A percentile compares a stretch with the other conserved stretches of the same genome.
phyloP scores from a whole-genome alignment of 169 alveolate species.

The Pseudocohnilembus persalinus region DNA sequence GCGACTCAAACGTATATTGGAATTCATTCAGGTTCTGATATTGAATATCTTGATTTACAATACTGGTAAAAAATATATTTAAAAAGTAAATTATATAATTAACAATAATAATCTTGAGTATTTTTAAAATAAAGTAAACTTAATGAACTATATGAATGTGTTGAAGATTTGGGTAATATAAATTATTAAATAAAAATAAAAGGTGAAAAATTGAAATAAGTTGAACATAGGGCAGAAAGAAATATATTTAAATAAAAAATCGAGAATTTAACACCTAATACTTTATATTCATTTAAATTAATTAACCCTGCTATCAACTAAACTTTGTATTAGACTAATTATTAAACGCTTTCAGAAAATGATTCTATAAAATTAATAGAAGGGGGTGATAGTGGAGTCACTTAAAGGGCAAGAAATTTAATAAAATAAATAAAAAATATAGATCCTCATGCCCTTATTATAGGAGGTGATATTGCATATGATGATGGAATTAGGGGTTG shows the following conservation, averaged over 20 bases:
- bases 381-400: neutral
- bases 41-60: neutral
- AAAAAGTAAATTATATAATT: no score
- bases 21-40: neutral
- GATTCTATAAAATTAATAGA: neutral
- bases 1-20: neutral
- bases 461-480: conserved; percentile 55
- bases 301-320: neutral
- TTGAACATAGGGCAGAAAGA: neutral
- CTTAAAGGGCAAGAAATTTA: neutral
- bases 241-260: no score
- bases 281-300: neutral
- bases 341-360: neutral
- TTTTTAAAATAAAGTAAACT: neutral
- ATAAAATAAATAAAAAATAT: conserved; percentile 4
- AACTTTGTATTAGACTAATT: neutral
- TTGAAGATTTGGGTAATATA: neutral
- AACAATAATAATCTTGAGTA: no score
- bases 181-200: no score
- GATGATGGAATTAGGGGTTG: conserved; percentile 45
- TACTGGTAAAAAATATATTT: no score
- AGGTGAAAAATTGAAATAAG: neutral
- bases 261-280: neutral
- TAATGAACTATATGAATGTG: neutral
- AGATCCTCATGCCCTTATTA: conserved; percentile 37